phyloP scores from a whole-genome alignment of 805 yeast species.

The Brettanomyces nanus region DNA sequence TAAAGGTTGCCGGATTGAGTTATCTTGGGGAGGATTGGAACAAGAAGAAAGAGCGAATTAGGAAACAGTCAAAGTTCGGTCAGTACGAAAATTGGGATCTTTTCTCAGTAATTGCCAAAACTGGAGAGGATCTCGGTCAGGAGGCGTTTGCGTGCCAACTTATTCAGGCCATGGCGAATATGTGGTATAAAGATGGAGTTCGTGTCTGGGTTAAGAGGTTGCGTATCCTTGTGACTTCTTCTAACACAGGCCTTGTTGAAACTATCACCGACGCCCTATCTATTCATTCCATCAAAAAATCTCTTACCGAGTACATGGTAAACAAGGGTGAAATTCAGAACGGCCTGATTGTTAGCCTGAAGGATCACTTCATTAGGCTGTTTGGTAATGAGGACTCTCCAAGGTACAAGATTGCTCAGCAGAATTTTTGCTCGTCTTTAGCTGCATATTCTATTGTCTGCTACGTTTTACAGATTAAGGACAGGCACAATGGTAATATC shows the following conservation, averaged over 20 bases:
- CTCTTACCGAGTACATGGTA: constrained; percentile 69
- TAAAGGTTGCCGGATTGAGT: constrained; percentile 69
- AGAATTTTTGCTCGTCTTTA: constrained; percentile 74
- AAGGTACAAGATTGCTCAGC: constrained; percentile 67
- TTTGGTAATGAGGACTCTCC: constrained; percentile 57
- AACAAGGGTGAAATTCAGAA: constrained; percentile 61
- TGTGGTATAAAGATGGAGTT: constrained; percentile 67
- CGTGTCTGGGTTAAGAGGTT: constrained; percentile 88
- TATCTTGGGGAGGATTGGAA: constrained; percentile 92
- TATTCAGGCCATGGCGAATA: constrained; percentile 75
- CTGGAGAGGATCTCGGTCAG: constrained; percentile 92
- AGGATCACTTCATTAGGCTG: constrained; percentile 69
- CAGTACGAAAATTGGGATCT: constrained; percentile 90
- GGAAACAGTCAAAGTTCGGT: constrained; percentile 73
- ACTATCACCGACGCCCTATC: constrained; percentile 94
- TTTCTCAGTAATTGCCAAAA: constrained; percentile 91
- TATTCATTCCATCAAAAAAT: constrained; percentile 89
- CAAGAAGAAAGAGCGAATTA: constrained; percentile 69
- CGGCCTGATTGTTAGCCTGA: constrained; percentile 61
- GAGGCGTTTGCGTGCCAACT: constrained; percentile 97
- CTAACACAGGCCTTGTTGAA: constrained; percentile 87
- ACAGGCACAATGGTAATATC: constrained; percentile 94
- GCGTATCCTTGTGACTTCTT: constrained; percentile 87
- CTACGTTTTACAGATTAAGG: constrained; percentile 85
- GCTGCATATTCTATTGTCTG: constrained; percentile 92